Conservation (phyloP, 306 rosid species). For the Mimosa pudica region DNA sequence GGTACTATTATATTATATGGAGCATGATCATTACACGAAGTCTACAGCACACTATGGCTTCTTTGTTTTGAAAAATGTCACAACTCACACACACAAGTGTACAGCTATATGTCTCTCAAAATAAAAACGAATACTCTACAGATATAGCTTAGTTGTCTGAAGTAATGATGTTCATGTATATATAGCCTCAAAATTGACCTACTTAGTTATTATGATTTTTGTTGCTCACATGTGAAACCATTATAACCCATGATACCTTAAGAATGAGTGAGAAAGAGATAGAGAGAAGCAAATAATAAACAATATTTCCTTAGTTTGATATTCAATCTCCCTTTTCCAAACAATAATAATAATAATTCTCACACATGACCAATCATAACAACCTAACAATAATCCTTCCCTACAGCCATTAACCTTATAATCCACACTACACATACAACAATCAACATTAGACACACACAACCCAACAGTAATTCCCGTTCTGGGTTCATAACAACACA, state of each 20-base stretch:
- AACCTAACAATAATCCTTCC: background rate
- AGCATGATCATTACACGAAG: no score
- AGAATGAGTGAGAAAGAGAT: background rate
- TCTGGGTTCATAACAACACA: background rate
- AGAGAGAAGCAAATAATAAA: background rate
- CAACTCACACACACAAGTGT: no score
- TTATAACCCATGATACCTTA: background rate
- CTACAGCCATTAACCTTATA: background rate
- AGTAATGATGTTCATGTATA: background rate
- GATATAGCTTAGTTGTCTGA: background rate
- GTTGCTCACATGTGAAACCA: background rate
- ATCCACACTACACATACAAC: background rate
- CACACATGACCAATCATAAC: background rate
- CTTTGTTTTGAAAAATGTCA: no score
- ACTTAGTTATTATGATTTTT: background rate
- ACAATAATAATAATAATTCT: slow-evolving; percentile 1
- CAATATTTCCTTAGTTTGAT: background rate
- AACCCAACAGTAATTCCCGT: background rate
- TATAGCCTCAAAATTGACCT: background rate
- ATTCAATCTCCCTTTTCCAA: background rate
- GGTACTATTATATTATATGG: no score
- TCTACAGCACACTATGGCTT: no score
- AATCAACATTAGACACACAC: background rate
- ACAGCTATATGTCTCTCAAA: no score
- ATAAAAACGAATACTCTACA: no score